Percentiles rank a stretch among this genome's conserved stretches.
Conservation (phyloP, 202 grass and related monocot genomes). For the Setaria viridis region DNA sequence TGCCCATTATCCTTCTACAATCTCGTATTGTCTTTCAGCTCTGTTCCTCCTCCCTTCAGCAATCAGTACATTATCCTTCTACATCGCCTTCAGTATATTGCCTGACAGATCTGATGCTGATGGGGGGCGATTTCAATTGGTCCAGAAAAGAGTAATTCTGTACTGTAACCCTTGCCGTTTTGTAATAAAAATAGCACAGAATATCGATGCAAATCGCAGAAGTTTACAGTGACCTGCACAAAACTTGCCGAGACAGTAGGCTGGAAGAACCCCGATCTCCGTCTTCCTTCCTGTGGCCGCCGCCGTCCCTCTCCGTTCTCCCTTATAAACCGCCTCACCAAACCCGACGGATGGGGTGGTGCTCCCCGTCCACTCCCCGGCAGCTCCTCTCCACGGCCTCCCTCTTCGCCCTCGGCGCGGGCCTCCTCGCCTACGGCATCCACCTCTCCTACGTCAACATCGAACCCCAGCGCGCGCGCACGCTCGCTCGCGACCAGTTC, state of each 20-base stretch:
- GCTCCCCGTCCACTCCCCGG: constrained; percentile 68
- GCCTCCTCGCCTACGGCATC: constrained; percentile 59
- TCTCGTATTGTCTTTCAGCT: no score
- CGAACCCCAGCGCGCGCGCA: constrained; percentile 80
- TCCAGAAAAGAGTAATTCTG: no score
- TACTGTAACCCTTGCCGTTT: no score
- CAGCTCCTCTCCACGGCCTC: constrained; percentile 60
- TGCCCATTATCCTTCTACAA: no score
- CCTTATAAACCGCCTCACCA: constrained; percentile 10
- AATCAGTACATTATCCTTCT: no score
- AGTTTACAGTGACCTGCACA: no score
- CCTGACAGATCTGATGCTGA: no score
- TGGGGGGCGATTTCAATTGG: no score
- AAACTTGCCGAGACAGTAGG: background rate
- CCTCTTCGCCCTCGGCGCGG: constrained; percentile 62
- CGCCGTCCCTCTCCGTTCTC: background rate
- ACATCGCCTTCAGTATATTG: no score
- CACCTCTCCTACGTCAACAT: constrained; percentile 90
- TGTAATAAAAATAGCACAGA: no score
- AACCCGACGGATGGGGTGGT: constrained; percentile 63
- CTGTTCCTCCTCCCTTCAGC: no score
- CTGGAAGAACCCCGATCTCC: background rate
- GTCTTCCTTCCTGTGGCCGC: background rate
- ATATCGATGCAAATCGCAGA: no score
- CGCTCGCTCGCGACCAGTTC: constrained; percentile 81